Percentiles rank a stretch among this genome's conserved stretches.
Conservation (phyloP, 1,139 yeast species). For the Nakaseomyces sp. region DNA sequence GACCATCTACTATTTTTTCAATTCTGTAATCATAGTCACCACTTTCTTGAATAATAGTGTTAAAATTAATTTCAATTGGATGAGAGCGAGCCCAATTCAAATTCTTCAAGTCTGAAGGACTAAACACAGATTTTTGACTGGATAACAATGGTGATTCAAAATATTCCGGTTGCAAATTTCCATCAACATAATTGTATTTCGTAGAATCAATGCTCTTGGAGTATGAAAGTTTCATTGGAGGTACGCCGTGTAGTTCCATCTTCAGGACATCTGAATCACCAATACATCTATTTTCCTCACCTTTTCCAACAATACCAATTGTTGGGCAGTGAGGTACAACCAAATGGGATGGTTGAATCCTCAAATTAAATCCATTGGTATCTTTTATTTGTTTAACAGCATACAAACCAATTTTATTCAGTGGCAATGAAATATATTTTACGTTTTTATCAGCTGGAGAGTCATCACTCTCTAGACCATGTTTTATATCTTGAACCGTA, state of each 20-base stretch:
- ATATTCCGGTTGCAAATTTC: conserved; percentile 41
- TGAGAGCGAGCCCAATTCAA: conserved; percentile 47
- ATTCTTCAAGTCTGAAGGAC: conserved; percentile 32
- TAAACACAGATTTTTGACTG: conserved; percentile 20
- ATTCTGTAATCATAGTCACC: conserved; percentile 63
- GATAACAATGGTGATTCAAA: conserved; percentile 33
- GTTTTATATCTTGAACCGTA: conserved; percentile 12
- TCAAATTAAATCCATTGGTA: conserved; percentile 51
- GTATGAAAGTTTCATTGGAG: conserved; percentile 62
- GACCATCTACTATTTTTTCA: conserved; percentile 59
- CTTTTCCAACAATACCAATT: conserved; percentile 37
- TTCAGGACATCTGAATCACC: conserved; percentile 50
- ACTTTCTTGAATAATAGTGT: conserved; percentile 39
- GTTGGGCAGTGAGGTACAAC: conserved; percentile 71
- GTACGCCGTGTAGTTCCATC: conserved; percentile 58
- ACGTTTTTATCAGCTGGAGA: conserved; percentile 27
- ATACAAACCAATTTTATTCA: conserved; percentile 65
- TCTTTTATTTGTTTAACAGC: conserved; percentile 59
- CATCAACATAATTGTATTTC: conserved; percentile 37
- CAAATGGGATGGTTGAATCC: conserved; percentile 56
- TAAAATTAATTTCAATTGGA: conserved; percentile 42
- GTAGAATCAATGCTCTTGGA: conserved; percentile 48
- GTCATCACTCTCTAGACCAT: background rate
- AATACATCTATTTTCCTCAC: conserved; percentile 49
- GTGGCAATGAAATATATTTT: conserved; percentile 45